phyloP scores from a whole-genome alignment of 2,329 filamentous ascomycete species.

The Aspergillus candidus region DNA sequence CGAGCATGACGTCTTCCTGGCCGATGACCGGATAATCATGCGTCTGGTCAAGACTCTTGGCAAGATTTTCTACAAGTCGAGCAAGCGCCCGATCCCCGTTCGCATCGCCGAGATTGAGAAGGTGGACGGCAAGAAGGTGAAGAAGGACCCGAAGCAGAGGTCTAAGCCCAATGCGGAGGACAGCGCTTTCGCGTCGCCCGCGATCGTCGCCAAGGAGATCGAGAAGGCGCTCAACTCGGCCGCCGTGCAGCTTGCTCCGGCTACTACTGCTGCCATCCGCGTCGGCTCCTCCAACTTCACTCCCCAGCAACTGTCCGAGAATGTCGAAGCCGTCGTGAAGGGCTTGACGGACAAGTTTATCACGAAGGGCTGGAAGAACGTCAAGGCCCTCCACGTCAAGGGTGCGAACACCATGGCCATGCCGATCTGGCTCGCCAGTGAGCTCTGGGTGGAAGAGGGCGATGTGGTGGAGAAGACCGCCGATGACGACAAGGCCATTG shows the following conservation, averaged over 20 bases:
- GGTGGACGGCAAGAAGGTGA: slow-evolving; percentile 54
- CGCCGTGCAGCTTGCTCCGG: slow-evolving; percentile 71
- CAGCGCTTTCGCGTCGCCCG: slow-evolving; percentile 51
- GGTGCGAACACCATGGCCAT: slow-evolving; percentile 79
- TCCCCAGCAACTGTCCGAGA: slow-evolving; percentile 70
- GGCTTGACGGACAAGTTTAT: slow-evolving; percentile 72
- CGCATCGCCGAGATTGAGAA: slow-evolving; percentile 60
- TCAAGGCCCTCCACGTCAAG: slow-evolving; percentile 84
- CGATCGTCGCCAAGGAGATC: slow-evolving; percentile 72
- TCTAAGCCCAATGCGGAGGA: slow-evolving; percentile 35
- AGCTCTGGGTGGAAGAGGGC: slow-evolving; percentile 77
- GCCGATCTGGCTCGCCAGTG: slow-evolving; percentile 89
- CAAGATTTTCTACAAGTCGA: slow-evolving; percentile 87
- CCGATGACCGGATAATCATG: slow-evolving; percentile 75
- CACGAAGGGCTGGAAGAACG: slow-evolving; percentile 79
- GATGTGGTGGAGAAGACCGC: slow-evolving; percentile 57
- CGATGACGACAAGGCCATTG: slow-evolving; percentile 27
- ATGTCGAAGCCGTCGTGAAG: slow-evolving; percentile 65
- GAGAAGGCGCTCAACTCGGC: slow-evolving; percentile 70
- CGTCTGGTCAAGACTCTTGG: slow-evolving; percentile 71
- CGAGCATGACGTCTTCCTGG: slow-evolving; percentile 90
- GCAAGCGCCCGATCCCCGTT: slow-evolving; percentile 83
- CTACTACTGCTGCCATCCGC: slow-evolving; percentile 72
- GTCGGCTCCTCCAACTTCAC: slow-evolving; percentile 71
- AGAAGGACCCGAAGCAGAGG: slow-evolving; percentile 49